Evolutionary conservation across 495 filamentous ascomycete species (phyloP).

Genomic region (Penicillium nucicola): DNA sequence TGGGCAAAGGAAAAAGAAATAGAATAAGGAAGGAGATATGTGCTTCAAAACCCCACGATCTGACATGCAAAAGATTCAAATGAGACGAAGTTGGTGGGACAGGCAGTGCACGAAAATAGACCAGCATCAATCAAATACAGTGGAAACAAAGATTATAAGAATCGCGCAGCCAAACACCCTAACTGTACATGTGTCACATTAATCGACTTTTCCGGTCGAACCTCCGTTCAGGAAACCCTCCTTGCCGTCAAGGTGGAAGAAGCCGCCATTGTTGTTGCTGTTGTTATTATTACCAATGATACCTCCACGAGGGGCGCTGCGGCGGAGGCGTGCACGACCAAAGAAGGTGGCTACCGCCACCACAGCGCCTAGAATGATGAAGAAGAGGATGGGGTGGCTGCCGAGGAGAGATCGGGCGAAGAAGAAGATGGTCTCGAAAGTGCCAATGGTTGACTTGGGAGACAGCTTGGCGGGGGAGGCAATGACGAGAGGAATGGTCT

Average conservation of each 20-base stretch:
- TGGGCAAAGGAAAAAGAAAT: constrained; percentile 3
- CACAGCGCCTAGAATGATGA: constrained; percentile 56
- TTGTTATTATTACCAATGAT: constrained; percentile 54
- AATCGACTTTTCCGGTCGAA: constrained; percentile 77
- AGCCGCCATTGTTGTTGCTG: constrained; percentile 56
- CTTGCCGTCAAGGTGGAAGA: constrained; percentile 76
- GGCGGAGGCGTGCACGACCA: constrained; percentile 31
- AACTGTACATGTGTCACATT: constrained; percentile 42
- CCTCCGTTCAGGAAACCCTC: constrained; percentile 61
- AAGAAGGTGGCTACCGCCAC: constrained; percentile 28
- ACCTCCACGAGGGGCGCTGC: constrained; percentile 37
- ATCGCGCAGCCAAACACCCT: constrained; percentile 28
- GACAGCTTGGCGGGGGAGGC: constrained; percentile 74
- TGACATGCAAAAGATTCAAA: constrained; percentile 19
- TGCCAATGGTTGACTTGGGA: constrained; percentile 80
- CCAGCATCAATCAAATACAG: constrained; percentile 27
- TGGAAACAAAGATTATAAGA: constrained; percentile 27
- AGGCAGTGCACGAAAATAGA: constrained; percentile 9
- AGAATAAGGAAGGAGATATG: constrained; percentile 16
- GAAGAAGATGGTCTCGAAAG: constrained; percentile 75
- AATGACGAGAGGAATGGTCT: constrained; percentile 80
- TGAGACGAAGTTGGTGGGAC: constrained; percentile 8
- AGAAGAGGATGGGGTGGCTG: constrained; percentile 69
- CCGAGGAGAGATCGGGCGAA: constrained; percentile 62
- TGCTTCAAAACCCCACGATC: constrained; percentile 20